Conservation (phyloP, 257 asterid genomes). For the Gentiana straminea region DNA sequence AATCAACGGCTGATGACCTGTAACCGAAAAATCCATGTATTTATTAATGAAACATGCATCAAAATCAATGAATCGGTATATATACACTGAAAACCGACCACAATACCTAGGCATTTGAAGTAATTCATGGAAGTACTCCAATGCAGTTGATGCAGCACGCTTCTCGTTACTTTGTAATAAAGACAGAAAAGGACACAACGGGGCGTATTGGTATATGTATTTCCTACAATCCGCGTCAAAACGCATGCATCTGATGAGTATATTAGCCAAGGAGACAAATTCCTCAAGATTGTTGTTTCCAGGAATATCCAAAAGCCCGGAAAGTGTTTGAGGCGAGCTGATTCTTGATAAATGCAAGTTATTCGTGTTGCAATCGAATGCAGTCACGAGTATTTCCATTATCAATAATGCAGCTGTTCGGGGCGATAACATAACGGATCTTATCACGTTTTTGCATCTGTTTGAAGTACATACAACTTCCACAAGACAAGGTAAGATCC, state of each 20-base stretch:
- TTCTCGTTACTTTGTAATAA: conserved; percentile 68
- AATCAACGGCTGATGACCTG: conserved; percentile 54
- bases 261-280: conserved; percentile 58
- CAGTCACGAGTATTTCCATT: conserved; percentile 59
- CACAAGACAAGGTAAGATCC: conserved; percentile 67
- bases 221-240: conserved; percentile 65
- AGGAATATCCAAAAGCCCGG: conserved; percentile 58
- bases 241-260: conserved; percentile 67
- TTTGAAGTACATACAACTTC: conserved; percentile 66
- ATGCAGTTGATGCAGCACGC: conserved; percentile 42
- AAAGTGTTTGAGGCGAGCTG: conserved; percentile 68
- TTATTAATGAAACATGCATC: not conserved
- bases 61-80: not conserved
- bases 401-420: conserved; percentile 81
- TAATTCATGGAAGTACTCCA: conserved; percentile 71
- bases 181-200: conserved; percentile 35
- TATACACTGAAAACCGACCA: not conserved
- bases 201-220: conserved; percentile 38
- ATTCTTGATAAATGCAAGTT: conserved; percentile 51
- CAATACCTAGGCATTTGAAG: conserved; percentile 62
- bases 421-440: conserved; percentile 45
- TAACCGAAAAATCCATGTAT: conserved; percentile 3
- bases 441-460: conserved; percentile 33
- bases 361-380: conserved; percentile 62
- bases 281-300: conserved; percentile 57